Evolutionary conservation across 306 rosid species (phyloP), one percentile per base, ranked within the genome.

Genomic region (Delonix regia): DNA sequence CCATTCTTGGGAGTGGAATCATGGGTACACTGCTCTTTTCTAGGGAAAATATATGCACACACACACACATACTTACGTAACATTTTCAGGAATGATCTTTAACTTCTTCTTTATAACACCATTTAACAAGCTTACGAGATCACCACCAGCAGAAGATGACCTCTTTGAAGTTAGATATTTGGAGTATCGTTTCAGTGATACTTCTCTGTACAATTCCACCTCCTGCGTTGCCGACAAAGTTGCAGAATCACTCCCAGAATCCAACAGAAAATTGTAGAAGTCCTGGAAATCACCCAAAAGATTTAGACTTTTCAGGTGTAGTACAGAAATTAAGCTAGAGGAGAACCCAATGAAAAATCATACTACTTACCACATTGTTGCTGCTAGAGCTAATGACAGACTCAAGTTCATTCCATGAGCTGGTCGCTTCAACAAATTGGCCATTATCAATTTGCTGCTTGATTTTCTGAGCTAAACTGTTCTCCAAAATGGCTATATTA

Each of bases 91-190:
- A 67, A 94, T 88, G 42, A 93, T 89, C 80, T 84, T 82, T 42
- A 95, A 88, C 84, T 91, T 95, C 69, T 84, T 84, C 84, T 74
- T 95, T 55, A 95, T 86, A 67, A 25, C 92, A 34, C 98, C 97
- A 63, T 93, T 93, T 82, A 95, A 79, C 76, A 95, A 84, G 38
- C 21, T 24, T 12, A n/a, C 83, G 68, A 89, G 61, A 79, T 83
- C 84, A 62, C 88, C 85, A 42, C 86, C 97, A 22, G 88, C 86
- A 56, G 87, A 15, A 45, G 73, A 70, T 66, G 83, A 36, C 49
- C 85, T 81, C 52, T 75, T n/a, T 36, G 83, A 76, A 66, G 85
- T 78, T 3, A 92, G 90, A 80, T 91, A 95, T 78, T 73, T 68
- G 10, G 97, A 87, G 72, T 91, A 88, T 47, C 84, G 77, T 60